Evolutionary conservation across 2,329 filamentous ascomycete genomes (phyloP).

Genomic region (Esteya vermicola): DNA sequence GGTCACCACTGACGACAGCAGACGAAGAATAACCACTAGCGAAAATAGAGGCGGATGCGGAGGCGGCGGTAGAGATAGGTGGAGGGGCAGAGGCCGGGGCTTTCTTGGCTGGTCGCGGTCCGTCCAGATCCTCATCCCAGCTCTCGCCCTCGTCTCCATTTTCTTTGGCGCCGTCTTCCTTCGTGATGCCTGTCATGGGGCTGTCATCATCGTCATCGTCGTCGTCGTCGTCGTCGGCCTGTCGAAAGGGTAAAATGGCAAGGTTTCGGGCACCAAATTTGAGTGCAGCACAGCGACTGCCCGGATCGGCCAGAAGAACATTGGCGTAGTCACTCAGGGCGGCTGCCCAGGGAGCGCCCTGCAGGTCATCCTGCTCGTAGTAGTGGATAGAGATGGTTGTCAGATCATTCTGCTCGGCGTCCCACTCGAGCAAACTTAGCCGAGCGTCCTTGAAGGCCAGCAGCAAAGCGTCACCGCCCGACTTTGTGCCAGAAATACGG

Average conservation of each 20-base stretch:
- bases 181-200: too few relatives aligned
- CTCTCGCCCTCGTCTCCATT: conserved; percentile 76
- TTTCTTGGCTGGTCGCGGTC: conserved; percentile 41
- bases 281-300: conserved; percentile 83
- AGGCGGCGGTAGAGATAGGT: too few relatives aligned
- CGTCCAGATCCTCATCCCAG: conserved; percentile 73
- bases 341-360: conserved; percentile 68
- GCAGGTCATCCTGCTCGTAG: conserved; percentile 88
- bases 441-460: conserved; percentile 84
- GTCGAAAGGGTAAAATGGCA: conserved; percentile 86
- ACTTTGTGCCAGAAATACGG: conserved; percentile 56
- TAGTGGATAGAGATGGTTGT: conserved; percentile 92
- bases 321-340: conserved; percentile 63
- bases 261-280: conserved; percentile 83
- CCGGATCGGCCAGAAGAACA: conserved; percentile 76
- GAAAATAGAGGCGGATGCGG: too few relatives aligned
- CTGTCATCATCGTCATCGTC: conserved; percentile 87
- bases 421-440: conserved; percentile 87
- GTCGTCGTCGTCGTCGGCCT: conserved; percentile 49
- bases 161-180: conserved; percentile 54
- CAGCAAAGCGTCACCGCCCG: conserved; percentile 71
- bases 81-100: conserved; percentile 1
- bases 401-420: conserved; percentile 63
- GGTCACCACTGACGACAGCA: conserved; percentile 25
- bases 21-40: too few relatives aligned